Evolutionary conservation across 2,329 filamentous ascomycete genomes (phyloP), one percentile per base, ranked within the genome.

Genomic region (Ophiostoma sp.): DNA sequence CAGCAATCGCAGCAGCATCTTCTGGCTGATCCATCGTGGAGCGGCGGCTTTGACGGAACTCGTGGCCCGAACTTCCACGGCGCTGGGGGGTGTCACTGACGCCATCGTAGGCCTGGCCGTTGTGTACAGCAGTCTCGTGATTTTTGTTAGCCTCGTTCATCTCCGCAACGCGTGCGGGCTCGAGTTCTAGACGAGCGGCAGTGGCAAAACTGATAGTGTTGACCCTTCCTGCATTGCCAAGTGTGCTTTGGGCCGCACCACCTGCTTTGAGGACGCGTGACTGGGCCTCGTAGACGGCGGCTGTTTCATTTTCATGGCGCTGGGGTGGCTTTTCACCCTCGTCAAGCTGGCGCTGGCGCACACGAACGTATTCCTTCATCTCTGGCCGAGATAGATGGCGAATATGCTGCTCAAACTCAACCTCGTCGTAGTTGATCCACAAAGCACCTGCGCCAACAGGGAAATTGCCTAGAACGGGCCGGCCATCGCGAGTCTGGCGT

Each of bases 351-450:
- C 79, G 81, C 75, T 89, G 86, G 4, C 87, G 84, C 54, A 89
- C 82, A 23, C 87, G 85, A 68, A 85, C 85, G 73, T 89, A 89
- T 74, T 89, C 87, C 76, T 89, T 89, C 67, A 89, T 80, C 73
- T 89, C 86, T 1, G 81, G 79, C 11, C 87, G 79, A 4, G 77
- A 82, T 0, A 89, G 77, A 1, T 78, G 74, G n/a, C 79, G 76
- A 0, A 90, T 79, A 67, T 89, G 86, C 1, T 81, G 79, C 33
- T 89, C 83, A 33, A 89, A 84, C 44, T 83, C 82, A 13, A 88
- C 85, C 67, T 89, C 86, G 17, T 89, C 86, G 72, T 87, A 89
- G 6, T 83, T 79, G 52, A 89, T 86, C 87, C 87, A 89, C 0
- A 89, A 76, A 1, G 84, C 86, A 15, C 87, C 87, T 1, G 86